Percentiles rank a stretch among this genome's conserved stretches.
These are phyloP conservation scores for Neurospora sp. DNA, from an alignment of 495 filamentous ascomycete species.

Conservation along the genomic window DNA sequence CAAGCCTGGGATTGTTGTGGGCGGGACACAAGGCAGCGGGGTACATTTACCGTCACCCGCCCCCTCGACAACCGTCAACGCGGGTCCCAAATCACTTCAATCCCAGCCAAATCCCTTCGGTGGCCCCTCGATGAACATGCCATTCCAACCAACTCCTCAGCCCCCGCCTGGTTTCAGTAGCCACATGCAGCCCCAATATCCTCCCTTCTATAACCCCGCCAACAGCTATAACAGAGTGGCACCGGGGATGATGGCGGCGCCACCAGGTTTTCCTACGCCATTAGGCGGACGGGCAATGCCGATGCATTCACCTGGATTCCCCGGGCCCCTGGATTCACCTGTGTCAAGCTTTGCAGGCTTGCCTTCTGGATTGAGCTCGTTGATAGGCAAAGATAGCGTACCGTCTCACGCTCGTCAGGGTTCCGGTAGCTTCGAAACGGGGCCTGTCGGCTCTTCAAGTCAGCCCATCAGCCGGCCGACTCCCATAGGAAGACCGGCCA, in stretches of 20 bases:
- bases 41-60: conserved; percentile 10
- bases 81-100: conserved; percentile 22
- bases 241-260: conserved; percentile 43
- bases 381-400: conserved; percentile 23
- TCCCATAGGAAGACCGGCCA: conserved; percentile 81
- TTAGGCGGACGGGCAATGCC: conserved; percentile 57
- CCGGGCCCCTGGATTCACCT: conserved; percentile 36
- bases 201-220: conserved; percentile 6
- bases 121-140: conserved; percentile 24
- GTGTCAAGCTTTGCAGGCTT: conserved; percentile 24
- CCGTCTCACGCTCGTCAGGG: conserved; percentile 36
- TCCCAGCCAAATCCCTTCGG: conserved; percentile 31
- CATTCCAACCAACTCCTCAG: conserved; percentile 26
- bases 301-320: conserved; percentile 49
- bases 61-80: conserved; percentile 18
- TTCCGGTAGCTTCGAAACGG: conserved; percentile 34
- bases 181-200: conserved; percentile 16
- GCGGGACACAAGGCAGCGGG: conserved; percentile 4
- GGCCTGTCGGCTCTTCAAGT: conserved; percentile 22
- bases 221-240: conserved; percentile 32
- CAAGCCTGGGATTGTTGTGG: conserved; percentile 20
- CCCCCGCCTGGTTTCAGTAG: conserved; percentile 30
- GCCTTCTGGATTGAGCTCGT: conserved; percentile 19
- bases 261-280: conserved; percentile 48
- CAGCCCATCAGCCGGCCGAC: conserved; percentile 71